Evolutionary conservation across 768 basidiomycete species (phyloP).

Genomic region (Suillus paluster): DNA sequence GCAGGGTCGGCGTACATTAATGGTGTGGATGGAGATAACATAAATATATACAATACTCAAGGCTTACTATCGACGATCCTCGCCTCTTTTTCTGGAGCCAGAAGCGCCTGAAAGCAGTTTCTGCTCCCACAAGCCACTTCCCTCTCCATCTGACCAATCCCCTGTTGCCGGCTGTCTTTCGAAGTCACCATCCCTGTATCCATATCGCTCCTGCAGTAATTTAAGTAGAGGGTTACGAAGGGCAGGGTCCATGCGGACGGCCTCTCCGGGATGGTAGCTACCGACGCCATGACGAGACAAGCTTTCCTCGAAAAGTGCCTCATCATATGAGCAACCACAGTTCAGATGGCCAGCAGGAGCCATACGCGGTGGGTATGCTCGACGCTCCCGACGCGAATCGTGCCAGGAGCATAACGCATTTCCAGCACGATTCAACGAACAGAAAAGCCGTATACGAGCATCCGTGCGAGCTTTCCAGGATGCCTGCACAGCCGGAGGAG

Average conservation of each 20-base stretch:
- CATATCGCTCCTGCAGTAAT: constrained; percentile 72
- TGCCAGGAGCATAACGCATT: constrained; percentile 92
- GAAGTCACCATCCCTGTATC: constrained; percentile 86
- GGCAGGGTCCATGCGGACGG: constrained; percentile 87
- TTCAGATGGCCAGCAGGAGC: constrained; percentile 80
- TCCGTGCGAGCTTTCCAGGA: constrained; percentile 79
- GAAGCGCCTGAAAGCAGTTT: constrained; percentile 47
- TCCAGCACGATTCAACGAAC: constrained; percentile 84
- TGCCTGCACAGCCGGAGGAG: constrained; percentile 48
- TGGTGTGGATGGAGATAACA: neutral
- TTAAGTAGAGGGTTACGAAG: constrained; percentile 79
- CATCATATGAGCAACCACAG: constrained; percentile 84
- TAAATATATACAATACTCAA: neutral
- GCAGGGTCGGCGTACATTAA: neutral
- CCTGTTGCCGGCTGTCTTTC: constrained; percentile 69
- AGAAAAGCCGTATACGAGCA: constrained; percentile 70
- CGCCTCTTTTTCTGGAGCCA: constrained; percentile 39
- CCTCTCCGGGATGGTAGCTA: constrained; percentile 83
- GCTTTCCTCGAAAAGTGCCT: constrained; percentile 88
- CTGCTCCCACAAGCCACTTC: constrained; percentile 65
- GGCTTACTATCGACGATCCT: constrained; percentile 44
- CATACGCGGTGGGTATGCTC: constrained; percentile 76
- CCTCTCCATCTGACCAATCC: constrained; percentile 72
- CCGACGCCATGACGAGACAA: constrained; percentile 79
- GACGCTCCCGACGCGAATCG: constrained; percentile 83